A percentile compares a stretch with the other conserved stretches of the same genome.
phyloP scores from a whole-genome alignment of 1,284 basidiomycete species.

The Puccinia horiana region DNA sequence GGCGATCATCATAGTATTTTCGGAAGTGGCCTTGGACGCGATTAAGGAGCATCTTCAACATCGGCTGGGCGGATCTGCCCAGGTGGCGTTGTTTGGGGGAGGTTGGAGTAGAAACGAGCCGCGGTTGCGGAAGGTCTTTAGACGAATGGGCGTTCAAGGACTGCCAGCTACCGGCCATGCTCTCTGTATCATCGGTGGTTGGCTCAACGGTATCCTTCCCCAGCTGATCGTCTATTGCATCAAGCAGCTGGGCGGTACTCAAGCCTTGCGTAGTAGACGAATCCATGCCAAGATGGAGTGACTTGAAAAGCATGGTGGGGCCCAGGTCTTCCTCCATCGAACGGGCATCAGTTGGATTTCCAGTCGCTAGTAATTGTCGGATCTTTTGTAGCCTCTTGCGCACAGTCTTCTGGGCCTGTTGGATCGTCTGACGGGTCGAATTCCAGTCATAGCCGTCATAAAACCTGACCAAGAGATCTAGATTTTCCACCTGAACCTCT shows the following conservation, averaged over 20 bases:
- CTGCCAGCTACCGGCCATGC: constrained; percentile 47
- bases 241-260: constrained; percentile 74
- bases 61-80: constrained; percentile 32
- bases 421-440: constrained; percentile 78
- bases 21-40: constrained; percentile 64
- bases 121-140: background rate
- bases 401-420: constrained; percentile 84
- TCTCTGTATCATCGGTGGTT: constrained; percentile 13
- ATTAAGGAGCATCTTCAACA: constrained; percentile 79
- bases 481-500: constrained; percentile 62
- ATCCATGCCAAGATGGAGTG: constrained; percentile 81
- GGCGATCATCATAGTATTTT: background rate
- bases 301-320: constrained; percentile 78
- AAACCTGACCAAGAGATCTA: constrained; percentile 69
- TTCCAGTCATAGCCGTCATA: constrained; percentile 94
- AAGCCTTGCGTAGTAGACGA: constrained; percentile 65
- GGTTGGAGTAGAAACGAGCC: background rate
- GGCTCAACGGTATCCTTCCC: constrained; percentile 61
- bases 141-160: constrained; percentile 24
- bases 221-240: constrained; percentile 81
- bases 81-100: constrained; percentile 30
- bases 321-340: constrained; percentile 70
- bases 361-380: constrained; percentile 85
- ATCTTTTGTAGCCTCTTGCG: constrained; percentile 83
- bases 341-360: constrained; percentile 78